Conservation (phyloP, 2,329 filamentous ascomycete genomes). For the Aquanectria penicillioides region DNA sequence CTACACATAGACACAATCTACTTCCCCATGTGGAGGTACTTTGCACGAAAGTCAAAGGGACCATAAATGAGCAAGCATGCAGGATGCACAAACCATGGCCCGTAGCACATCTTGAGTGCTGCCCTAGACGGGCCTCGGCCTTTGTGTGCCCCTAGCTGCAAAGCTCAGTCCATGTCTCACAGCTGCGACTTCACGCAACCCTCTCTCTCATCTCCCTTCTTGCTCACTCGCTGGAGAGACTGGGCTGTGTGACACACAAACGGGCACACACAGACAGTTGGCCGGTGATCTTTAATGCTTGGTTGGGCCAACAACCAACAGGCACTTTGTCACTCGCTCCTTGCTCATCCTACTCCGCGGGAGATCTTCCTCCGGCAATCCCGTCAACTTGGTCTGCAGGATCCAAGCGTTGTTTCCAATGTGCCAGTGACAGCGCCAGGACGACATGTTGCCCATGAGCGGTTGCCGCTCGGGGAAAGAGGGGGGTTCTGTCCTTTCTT, state of each 20-base stretch:
- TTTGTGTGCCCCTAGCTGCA: constrained; percentile 16
- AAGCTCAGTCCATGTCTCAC: constrained; percentile 27
- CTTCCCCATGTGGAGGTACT: no score
- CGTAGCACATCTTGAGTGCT: background rate
- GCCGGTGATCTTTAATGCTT: no score
- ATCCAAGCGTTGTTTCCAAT: background rate
- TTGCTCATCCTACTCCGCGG: background rate
- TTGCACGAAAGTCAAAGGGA: no score
- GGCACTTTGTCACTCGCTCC: background rate
- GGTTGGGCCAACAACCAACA: background rate
- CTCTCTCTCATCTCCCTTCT: background rate
- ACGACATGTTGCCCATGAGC: no score
- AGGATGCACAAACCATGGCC: constrained; percentile 19
- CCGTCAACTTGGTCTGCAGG: background rate
- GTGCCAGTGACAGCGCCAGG: background rate
- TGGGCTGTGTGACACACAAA: background rate
- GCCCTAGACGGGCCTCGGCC: constrained; percentile 13
- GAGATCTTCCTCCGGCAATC: background rate
- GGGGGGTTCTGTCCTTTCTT: no score
- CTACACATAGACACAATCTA: no score
- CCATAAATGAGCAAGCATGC: constrained; percentile 33
- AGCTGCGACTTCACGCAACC: constrained; percentile 9
- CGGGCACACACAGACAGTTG: background rate
- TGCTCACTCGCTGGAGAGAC: background rate
- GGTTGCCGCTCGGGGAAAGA: no score